Conservation (phyloP, 371 early-diverging fungal species). For the Racocetra persica region DNA sequence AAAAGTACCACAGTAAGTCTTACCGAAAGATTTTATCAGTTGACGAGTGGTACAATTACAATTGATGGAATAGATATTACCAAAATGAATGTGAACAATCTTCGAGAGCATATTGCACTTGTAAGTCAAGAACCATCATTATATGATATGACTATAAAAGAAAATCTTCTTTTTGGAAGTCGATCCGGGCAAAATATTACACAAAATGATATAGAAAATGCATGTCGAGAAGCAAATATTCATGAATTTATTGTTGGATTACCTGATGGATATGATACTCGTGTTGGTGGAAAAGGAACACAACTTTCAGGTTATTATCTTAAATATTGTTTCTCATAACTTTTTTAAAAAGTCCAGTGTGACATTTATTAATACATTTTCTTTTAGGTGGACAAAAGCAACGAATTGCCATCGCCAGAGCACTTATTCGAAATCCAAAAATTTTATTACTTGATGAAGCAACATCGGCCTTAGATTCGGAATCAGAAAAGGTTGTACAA, state of each 20-base stretch:
- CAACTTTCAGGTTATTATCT: slow-evolving; percentile 74
- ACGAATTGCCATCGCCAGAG: slow-evolving; percentile 78
- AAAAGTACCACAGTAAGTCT: slow-evolving; percentile 87
- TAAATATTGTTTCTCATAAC: slow-evolving; percentile 58
- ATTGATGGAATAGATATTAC: slow-evolving; percentile 75
- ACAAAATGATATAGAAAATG: slow-evolving; percentile 63
- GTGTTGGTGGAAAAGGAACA: slow-evolving; percentile 77
- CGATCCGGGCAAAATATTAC: slow-evolving; percentile 33
- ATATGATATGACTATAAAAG: slow-evolving; percentile 79
- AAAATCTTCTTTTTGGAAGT: slow-evolving; percentile 82
- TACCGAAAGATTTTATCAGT: slow-evolving; percentile 89
- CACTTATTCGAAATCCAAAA: slow-evolving; percentile 80
- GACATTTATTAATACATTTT: not conserved
- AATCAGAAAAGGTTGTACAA: slow-evolving; percentile 91
- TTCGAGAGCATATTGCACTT: slow-evolving; percentile 78
- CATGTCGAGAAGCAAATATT: slow-evolving; percentile 69
- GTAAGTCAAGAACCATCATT: slow-evolving; percentile 91
- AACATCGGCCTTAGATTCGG: slow-evolving; percentile 93
- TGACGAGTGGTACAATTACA: slow-evolving; percentile 62
- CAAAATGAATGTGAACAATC: slow-evolving; percentile 61
- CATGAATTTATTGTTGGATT: slow-evolving; percentile 70
- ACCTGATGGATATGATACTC: slow-evolving; percentile 79
- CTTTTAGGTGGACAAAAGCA: slow-evolving; percentile 6
- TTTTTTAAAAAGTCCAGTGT: not conserved
- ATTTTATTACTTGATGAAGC: slow-evolving; percentile 96